These are phyloP conservation scores for Beauveria varroae DNA, from an alignment of 2,329 filamentous ascomycete genomes.

Conservation along the genomic window DNA sequence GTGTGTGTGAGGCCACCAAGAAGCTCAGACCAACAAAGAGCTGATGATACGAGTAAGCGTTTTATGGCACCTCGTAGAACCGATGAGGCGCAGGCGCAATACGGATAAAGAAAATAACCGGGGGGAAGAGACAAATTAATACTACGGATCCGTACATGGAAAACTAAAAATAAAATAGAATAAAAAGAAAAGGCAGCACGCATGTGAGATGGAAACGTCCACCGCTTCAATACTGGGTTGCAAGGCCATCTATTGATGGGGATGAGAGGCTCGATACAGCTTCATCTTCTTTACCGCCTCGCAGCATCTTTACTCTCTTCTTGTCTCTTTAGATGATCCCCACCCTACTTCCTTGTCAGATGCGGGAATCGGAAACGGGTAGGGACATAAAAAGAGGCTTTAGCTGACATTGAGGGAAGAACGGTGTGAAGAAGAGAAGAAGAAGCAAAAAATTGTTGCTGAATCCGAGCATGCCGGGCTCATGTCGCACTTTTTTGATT, in stretches of 20 bases:
- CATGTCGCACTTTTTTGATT: neutral
- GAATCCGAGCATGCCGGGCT: neutral
- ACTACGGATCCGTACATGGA: no score
- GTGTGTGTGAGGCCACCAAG: neutral
- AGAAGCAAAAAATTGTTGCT: no score
- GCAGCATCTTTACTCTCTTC: no score
- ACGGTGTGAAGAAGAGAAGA: no score
- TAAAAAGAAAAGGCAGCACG: no score
- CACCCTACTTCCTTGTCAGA: no score
- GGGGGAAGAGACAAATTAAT: no score
- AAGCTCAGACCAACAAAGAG: conserved; percentile 8
- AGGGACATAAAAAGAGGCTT: no score
- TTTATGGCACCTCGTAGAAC: neutral
- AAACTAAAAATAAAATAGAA: no score
- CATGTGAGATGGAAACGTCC: neutral
- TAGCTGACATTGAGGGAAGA: no score
- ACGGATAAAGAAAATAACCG: neutral
- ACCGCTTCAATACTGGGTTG: neutral
- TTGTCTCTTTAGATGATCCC: no score
- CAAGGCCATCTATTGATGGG: neutral
- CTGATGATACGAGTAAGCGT: conserved; percentile 1
- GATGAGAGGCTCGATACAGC: neutral
- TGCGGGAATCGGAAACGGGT: no score
- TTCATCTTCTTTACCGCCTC: neutral
- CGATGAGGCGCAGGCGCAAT: neutral